A percentile compares a stretch with the other conserved stretches of the same genome.
phyloP scores from a whole-genome alignment of 192 early-diverging fungal genomes.

The Coemansia biformis region DNA sequence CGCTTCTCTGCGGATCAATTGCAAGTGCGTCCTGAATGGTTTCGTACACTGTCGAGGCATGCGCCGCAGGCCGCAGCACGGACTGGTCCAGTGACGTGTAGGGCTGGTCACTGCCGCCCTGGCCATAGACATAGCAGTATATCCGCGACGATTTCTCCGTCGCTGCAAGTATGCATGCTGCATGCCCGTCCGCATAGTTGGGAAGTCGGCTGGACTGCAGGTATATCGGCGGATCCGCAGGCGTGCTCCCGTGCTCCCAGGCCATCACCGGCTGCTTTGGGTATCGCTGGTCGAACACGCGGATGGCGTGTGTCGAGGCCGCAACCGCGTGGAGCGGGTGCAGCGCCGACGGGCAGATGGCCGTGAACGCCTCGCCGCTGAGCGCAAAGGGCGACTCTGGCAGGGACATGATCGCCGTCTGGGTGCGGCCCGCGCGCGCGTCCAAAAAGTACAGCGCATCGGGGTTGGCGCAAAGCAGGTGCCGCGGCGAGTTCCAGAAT shows the following conservation, averaged over 20 bases:
- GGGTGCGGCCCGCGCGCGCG: slow-evolving; percentile 6
- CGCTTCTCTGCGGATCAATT: slow-evolving; percentile 19
- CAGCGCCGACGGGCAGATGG: slow-evolving; percentile 19
- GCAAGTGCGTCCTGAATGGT: slow-evolving; percentile 25
- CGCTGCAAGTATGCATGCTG: slow-evolving; percentile 18
- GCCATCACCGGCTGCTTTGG: slow-evolving; percentile 26
- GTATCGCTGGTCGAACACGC: slow-evolving; percentile 43
- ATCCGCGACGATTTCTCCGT: slow-evolving; percentile 15
- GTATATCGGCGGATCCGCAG: slow-evolving; percentile 19
- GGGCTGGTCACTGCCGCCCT: slow-evolving; percentile 18
- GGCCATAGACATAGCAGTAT: slow-evolving; percentile 24
- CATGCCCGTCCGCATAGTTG: slow-evolving; percentile 7
- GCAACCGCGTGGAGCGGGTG: slow-evolving; percentile 40
- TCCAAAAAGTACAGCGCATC: slow-evolving; percentile 22
- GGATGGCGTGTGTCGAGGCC: slow-evolving; percentile 31
- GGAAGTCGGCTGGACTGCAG: slow-evolving; percentile 15
- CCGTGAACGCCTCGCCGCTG: slow-evolving; percentile 22
- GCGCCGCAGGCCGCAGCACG: slow-evolving; percentile 15
- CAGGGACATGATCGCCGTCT: slow-evolving; percentile 9
- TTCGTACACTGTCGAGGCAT: slow-evolving; percentile 1
- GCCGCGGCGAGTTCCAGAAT: slow-evolving; percentile 40
- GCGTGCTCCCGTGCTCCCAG: slow-evolving; percentile 14
- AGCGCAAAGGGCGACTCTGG: slow-evolving; percentile 15
- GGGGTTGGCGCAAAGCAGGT: slow-evolving; percentile 23
- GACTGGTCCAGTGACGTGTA: slow-evolving; percentile 25